Evolutionary conservation across 208 protist genomes (phyloP), one percentile per base, ranked within the genome.

Genomic region (Porcisia deanei): DNA sequence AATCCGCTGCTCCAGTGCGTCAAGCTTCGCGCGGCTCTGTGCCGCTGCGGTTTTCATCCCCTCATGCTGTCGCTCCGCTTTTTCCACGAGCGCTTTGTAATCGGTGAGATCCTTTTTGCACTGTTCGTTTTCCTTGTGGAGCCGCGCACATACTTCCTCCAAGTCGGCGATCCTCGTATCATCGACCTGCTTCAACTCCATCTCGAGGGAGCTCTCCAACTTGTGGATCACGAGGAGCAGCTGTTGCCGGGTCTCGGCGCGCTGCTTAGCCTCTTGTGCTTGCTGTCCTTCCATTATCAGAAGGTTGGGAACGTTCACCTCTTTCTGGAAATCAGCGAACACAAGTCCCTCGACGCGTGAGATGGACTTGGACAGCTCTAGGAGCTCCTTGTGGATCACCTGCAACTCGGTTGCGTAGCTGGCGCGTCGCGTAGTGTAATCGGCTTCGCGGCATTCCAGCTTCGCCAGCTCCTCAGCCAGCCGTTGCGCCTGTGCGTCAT

Each of bases 251-350:
- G 84, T 63, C 75, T 93, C 85, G 16, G 86, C 94, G 25, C 88
- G 85, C 70, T 92, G 76, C 69, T 89, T 79, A 25, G 77, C 69
- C 39, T 79, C 64, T 52, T 89, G 70, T 37, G 73, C 80, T 71
- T 96, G 73, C 73, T 81, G 49, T 25, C 89, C 86, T 82, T 99
- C 98, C 54, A 97, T 91, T 54, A 98, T 90, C 70, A 89, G 75
- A 54, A 99, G 87, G 67, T 98, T 94, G 0, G 84, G 76, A 1
- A 99, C 81, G 47, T 94, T 87, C 41, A 98, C 85, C 59, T 73
- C 82, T 57, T 88, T 77, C 72, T 97, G 90, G 77, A 99, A 99
- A 12, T 88, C 90, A 12, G 73, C 82, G 79, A 99, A 99, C 12
- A 98, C 74, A 59, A 80, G 77, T 4, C 92, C 88, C 82, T 98